Percentiles rank a stretch among this genome's conserved stretches.
phyloP scores from a whole-genome alignment of 2,329 filamentous ascomycete species.

The Trichoderma guizhouense region DNA sequence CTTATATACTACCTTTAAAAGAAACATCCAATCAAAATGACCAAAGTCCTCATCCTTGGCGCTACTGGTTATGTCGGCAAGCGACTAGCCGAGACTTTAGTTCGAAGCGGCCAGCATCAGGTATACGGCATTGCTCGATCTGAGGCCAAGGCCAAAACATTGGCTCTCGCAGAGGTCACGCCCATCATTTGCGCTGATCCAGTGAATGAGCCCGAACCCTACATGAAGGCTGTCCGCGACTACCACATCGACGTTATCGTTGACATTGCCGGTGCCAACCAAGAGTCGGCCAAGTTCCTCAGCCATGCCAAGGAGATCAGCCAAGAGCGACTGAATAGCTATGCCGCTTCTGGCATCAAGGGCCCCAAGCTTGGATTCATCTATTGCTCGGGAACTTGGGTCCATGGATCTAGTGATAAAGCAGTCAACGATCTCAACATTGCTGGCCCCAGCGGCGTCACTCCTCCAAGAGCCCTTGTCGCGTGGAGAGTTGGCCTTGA shows the following conservation, averaged over 20 bases:
- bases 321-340: slow-evolving; percentile 11
- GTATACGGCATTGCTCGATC: slow-evolving; percentile 19
- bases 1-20: not conserved
- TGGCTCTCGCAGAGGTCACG: slow-evolving; percentile 17
- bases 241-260: slow-evolving; percentile 18
- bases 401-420: slow-evolving; percentile 14
- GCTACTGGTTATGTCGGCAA: slow-evolving; percentile 19
- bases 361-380: slow-evolving; percentile 20
- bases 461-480: not conserved
- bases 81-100: slow-evolving; percentile 12
- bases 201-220: slow-evolving; percentile 9
- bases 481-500: slow-evolving; percentile 18
- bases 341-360: slow-evolving; percentile 5
- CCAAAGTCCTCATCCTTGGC: slow-evolving; percentile 19
- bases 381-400: slow-evolving; percentile 20
- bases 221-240: slow-evolving; percentile 11
- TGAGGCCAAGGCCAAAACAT: slow-evolving; percentile 14
- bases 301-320: slow-evolving; percentile 11
- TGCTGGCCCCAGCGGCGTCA: not conserved
- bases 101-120: slow-evolving; percentile 16
- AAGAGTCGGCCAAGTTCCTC: slow-evolving; percentile 17
- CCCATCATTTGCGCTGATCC: slow-evolving; percentile 19
- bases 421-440: slow-evolving; percentile 17
- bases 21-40: not conserved
- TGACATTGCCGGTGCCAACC: slow-evolving; percentile 14